phyloP scores from a whole-genome alignment of 495 filamentous ascomycete genomes.

The Aspergillus conjunctus region DNA sequence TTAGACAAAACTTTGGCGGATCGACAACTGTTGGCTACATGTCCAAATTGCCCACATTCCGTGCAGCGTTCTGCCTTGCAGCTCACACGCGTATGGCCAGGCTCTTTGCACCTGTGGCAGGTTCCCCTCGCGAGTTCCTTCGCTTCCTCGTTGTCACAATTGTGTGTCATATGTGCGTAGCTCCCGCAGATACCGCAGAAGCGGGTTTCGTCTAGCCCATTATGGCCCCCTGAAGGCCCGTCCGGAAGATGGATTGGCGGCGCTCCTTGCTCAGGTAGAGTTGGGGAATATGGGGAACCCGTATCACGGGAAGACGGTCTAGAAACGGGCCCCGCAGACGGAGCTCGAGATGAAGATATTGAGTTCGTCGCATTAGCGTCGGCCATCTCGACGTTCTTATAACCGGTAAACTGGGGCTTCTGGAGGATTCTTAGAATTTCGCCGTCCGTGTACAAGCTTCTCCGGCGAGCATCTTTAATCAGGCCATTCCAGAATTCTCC shows the following conservation, averaged over 20 bases:
- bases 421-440: slow-evolving; percentile 57
- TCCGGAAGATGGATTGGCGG: slow-evolving; percentile 31
- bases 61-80: slow-evolving; percentile 49
- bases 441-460: slow-evolving; percentile 75
- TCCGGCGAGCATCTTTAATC: slow-evolving; percentile 73
- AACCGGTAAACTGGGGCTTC: slow-evolving; percentile 51
- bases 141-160: slow-evolving; percentile 51
- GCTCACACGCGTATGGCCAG: slow-evolving; percentile 39
- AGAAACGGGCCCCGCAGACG: slow-evolving; percentile 26
- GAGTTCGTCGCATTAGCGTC: slow-evolving; percentile 34
- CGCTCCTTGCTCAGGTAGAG: slow-evolving; percentile 31
- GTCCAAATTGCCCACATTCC: slow-evolving; percentile 52
- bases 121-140: slow-evolving; percentile 37
- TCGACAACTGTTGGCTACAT: slow-evolving; percentile 38
- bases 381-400: slow-evolving; percentile 51
- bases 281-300: slow-evolving; percentile 32
- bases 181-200: slow-evolving; percentile 53
- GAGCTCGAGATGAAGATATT: slow-evolving; percentile 18
- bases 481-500: slow-evolving; percentile 89
- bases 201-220: slow-evolving; percentile 45
- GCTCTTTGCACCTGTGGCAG: slow-evolving; percentile 48
- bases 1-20: slow-evolving; percentile 37
- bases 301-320: slow-evolving; percentile 32
- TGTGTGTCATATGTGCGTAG: slow-evolving; percentile 46
- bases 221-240: slow-evolving; percentile 49